phyloP scores from a whole-genome alignment of 176 grass and related monocot genomes.

The Carex scoparia region DNA sequence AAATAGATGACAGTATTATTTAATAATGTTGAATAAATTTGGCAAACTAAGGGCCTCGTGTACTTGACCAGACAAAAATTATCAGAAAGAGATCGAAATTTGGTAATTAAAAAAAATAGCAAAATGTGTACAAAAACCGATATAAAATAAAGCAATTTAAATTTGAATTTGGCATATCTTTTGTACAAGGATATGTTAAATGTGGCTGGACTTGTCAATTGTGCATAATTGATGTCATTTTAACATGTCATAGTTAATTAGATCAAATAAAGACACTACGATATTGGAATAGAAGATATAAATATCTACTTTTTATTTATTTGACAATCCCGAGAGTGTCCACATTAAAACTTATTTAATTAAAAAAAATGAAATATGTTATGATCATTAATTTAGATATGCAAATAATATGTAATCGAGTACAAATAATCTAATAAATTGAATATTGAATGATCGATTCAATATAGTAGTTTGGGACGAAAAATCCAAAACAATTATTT shows the following conservation, averaged over 20 bases:
- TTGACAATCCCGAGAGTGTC: neutral
- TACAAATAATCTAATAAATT: neutral
- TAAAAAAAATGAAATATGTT: neutral
- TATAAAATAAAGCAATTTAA: neutral
- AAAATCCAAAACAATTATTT: neutral
- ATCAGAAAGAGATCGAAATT: neutral
- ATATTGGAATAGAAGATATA: neutral
- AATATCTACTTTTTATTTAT: neutral
- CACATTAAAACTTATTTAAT: neutral
- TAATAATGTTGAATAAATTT: too few species aligned
- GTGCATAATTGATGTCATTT: neutral
- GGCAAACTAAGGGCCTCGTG: too few species aligned
- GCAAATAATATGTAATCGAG: too few species aligned
- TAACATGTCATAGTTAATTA: neutral
- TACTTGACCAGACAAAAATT: too few species aligned
- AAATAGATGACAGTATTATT: too few species aligned
- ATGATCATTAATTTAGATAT: too few species aligned
- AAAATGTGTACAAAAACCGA: neutral
- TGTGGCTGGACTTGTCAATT: neutral
- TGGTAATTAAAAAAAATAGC: neutral
- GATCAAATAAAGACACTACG: neutral
- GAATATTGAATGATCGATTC: neutral
- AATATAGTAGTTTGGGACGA: neutral
- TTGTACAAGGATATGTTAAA: neutral
- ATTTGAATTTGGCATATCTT: neutral